Evolutionary conservation across 2,329 filamentous ascomycete genomes (phyloP).

Genomic region (Fusarium udum): DNA sequence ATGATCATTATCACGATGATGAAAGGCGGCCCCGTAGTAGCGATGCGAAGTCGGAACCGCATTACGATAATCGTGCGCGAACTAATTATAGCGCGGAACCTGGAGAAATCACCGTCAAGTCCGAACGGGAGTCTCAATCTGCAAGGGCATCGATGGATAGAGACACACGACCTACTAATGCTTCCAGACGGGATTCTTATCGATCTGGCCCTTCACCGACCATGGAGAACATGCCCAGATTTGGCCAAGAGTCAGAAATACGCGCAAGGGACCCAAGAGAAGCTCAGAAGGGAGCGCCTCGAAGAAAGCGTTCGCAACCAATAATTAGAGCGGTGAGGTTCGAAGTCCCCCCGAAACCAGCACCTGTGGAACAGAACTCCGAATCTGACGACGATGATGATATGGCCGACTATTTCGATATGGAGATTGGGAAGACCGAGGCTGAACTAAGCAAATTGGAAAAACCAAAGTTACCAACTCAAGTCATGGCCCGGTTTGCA

Average conservation of each 20-base stretch:
- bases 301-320: conserved; percentile 43
- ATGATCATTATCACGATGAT: conserved; percentile 52
- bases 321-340: conserved; percentile 50
- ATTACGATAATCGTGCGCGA: conserved; percentile 50
- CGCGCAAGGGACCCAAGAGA: conserved; percentile 22
- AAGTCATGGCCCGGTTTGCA: conserved; percentile 58
- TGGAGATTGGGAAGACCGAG: conserved; percentile 62
- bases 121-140: conserved; percentile 53
- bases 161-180: conserved; percentile 27
- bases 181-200: conserved; percentile 28
- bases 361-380: conserved; percentile 46
- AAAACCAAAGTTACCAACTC: conserved; percentile 50
- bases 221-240: conserved; percentile 32
- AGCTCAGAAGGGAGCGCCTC: conserved; percentile 24
- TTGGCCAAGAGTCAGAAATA: conserved; percentile 12
- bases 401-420: conserved; percentile 65
- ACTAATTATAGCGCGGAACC: conserved; percentile 57
- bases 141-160: conserved; percentile 41
- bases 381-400: conserved; percentile 68
- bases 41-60: conserved; percentile 59
- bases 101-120: conserved; percentile 56
- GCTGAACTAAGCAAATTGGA: conserved; percentile 59
- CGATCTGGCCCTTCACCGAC: conserved; percentile 38
- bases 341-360: conserved; percentile 52
- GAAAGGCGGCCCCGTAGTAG: conserved; percentile 62